These are phyloP conservation scores for Pholiota adiposa DNA, from an alignment of 1,284 basidiomycete genomes.

Conservation along the genomic window DNA sequence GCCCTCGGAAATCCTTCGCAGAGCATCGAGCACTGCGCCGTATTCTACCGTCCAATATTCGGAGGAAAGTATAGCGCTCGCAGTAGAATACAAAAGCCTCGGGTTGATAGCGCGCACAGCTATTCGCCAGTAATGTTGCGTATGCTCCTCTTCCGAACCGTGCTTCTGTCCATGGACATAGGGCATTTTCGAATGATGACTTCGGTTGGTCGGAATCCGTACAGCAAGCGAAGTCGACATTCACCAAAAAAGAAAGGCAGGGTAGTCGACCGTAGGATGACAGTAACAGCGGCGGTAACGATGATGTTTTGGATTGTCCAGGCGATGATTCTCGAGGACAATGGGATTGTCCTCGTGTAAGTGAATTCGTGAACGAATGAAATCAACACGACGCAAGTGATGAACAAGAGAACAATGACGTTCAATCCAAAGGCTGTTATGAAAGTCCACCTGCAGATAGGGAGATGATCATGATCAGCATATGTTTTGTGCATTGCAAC, in stretches of 20 bases:
- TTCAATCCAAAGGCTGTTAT: constrained; percentile 30
- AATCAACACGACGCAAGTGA: constrained; percentile 22
- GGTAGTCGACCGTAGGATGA: constrained; percentile 31
- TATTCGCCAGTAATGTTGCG: constrained; percentile 28
- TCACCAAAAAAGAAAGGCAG: constrained; percentile 37
- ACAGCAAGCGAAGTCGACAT: constrained; percentile 31
- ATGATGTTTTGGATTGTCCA: constrained; percentile 30
- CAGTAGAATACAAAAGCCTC: constrained; percentile 28
- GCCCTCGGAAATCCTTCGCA: constrained; percentile 23
- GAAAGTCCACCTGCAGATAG: constrained; percentile 26
- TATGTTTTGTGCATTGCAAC: too few relatives aligned
- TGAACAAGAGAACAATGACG: constrained; percentile 23
- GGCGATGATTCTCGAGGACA: constrained; percentile 21
- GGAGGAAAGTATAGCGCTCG: constrained; percentile 30
- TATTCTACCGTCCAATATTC: constrained; percentile 35
- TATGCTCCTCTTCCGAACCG: constrained; percentile 15
- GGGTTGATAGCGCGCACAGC: constrained; percentile 31
- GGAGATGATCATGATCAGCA: too few relatives aligned
- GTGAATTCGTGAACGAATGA: constrained; percentile 24
- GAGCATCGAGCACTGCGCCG: constrained; percentile 30
- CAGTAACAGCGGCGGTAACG: constrained; percentile 27
- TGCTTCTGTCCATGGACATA: background rate
- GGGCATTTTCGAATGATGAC: constrained; percentile 32
- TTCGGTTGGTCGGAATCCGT: constrained; percentile 35
- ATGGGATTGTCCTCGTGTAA: constrained; percentile 15